Percentiles rank a stretch among this genome's conserved stretches.
These are phyloP conservation scores for Juncus effusus DNA, from an alignment of 176 grass and related monocot species.

Conservation along the genomic window DNA sequence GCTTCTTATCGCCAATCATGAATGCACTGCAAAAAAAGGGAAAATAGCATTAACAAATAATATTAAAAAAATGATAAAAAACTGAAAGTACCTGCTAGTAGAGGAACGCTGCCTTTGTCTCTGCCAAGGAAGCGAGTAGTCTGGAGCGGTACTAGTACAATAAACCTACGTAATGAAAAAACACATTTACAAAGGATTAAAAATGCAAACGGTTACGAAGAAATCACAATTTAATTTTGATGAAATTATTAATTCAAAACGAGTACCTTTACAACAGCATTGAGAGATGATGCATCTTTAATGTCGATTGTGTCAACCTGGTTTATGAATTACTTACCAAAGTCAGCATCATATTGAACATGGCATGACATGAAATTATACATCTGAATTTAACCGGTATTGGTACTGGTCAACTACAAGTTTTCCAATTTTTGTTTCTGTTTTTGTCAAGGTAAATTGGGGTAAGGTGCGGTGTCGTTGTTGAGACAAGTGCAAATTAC, in stretches of 20 bases:
- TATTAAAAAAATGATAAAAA: not conserved
- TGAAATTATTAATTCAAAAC: slow-evolving; percentile 7
- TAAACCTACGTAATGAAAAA: slow-evolving; percentile 61
- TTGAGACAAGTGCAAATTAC: too few species aligned
- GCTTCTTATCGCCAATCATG: slow-evolving; percentile 91
- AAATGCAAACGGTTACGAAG: not conserved
- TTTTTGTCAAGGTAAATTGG: too few species aligned
- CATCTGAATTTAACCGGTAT: too few species aligned
- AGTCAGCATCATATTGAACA: too few species aligned
- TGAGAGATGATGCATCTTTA: slow-evolving; percentile 75
- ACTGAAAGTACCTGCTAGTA: slow-evolving; percentile 64
- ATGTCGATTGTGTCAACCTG: slow-evolving; percentile 60
- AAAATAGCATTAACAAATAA: not conserved
- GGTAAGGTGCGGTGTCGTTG: too few species aligned
- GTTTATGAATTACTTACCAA: slow-evolving; percentile 2
- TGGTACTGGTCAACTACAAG: too few species aligned
- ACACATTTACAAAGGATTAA: not conserved
- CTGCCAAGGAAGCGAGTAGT: slow-evolving; percentile 97
- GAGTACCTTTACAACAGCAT: slow-evolving; percentile 89
- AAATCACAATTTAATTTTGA: slow-evolving; percentile 2
- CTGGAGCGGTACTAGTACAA: slow-evolving; percentile 77
- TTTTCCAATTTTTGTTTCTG: too few species aligned
- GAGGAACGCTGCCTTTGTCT: slow-evolving; percentile 86
- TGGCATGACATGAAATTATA: too few species aligned
- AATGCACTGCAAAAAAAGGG: slow-evolving; percentile 70